A percentile compares a stretch with the other conserved stretches of the same genome.
These are phyloP conservation scores for Suhomyces coccinellae DNA, from an alignment of 1,139 yeast species.

Conservation along the genomic window DNA sequence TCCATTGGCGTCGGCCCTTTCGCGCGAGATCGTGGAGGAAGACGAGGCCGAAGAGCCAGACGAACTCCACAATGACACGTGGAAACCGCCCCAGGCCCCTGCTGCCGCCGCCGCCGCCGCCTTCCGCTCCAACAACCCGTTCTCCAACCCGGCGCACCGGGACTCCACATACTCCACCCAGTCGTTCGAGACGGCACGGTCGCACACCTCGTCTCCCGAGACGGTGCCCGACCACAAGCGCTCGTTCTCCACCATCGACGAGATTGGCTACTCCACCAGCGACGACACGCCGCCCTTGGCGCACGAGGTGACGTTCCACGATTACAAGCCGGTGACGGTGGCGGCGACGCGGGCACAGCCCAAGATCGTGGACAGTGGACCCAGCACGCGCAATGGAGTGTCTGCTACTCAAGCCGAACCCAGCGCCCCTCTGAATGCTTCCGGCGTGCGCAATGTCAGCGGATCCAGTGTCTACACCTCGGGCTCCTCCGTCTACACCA, in stretches of 20 bases:
- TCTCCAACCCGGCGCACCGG: constrained; percentile 10
- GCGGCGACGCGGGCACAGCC: constrained; percentile 3
- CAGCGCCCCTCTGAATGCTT: too few relatives aligned
- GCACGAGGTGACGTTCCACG: constrained; percentile 27
- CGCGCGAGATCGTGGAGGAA: constrained; percentile 22
- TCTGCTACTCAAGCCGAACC: too few relatives aligned
- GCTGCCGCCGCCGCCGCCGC: constrained; percentile 1
- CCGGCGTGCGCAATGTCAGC: constrained; percentile 11
- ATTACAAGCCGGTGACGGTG: constrained; percentile 9
- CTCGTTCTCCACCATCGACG: constrained; percentile 22
- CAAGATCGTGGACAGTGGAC: constrained; percentile 12
- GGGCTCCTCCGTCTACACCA: constrained; percentile 3
- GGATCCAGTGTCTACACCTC: constrained; percentile 6
- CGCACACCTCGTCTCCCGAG: constrained; percentile 12
- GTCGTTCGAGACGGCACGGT: constrained; percentile 33
- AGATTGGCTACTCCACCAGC: constrained; percentile 20
- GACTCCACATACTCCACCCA: constrained; percentile 26
- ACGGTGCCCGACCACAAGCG: constrained; percentile 9
- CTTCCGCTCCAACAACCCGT: constrained; percentile 8
- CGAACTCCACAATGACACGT: not conserved
- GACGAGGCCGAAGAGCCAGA: constrained; percentile 24
- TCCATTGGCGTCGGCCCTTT: not conserved
- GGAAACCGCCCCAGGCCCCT: constrained; percentile 1
- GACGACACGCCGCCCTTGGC: constrained; percentile 29
- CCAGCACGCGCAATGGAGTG: not conserved